Base-by-base conservation (phyloP, 1,284 basidiomycete species). In the Hypsizygus ulmarius region DNA sequence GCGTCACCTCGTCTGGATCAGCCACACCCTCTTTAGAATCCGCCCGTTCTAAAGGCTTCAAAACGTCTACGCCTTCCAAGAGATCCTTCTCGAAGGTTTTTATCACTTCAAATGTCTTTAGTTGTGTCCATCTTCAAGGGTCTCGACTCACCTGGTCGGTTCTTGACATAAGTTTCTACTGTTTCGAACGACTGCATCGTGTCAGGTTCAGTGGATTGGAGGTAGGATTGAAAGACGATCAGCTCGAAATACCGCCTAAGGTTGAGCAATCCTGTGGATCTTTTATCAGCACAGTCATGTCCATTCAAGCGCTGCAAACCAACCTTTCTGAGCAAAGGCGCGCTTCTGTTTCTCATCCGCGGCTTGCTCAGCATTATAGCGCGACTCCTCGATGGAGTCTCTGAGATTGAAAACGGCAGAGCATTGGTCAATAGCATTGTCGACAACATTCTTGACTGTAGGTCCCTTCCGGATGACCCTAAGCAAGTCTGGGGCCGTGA, bases 61-160 rank as follows among this genome's bases (percentile, higher is more conserved):
- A 71, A 1, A 90, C 87, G 48, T 88, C 79, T 37, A 93, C 66
- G 11, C 88, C 87, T 30, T 92, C 87, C 34, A 84, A 71, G 37
- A 99, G 78, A 58, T 99, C 97, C 54, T 91, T 93, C 67, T 96
- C 84, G 52, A 99, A 95, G 0, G 97, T 99, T 62, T 89, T 89
- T 69, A 99, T 93, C 11, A 99, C 97, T 81, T 64, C n/a, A 47
- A 12, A 11, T 18, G 10, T 16, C 28, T 38, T 33, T 8, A 36
- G 14, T 7, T 33, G 44, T 19, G 21, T n/a, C 19, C 10, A 35
- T 33, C 47, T 43, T 47, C 51, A 18, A 19, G n/a, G 8, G 15
- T 10, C 11, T 39, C 5, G 15, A 61, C 69, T 45, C 60, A 89
- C 89, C 90, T 56, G 93, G 93, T 34, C 90, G 75, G 54, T 81